These are phyloP conservation scores for Wickerhamomyces chambardii DNA, from an alignment of 805 yeast species.

Conservation along the genomic window DNA sequence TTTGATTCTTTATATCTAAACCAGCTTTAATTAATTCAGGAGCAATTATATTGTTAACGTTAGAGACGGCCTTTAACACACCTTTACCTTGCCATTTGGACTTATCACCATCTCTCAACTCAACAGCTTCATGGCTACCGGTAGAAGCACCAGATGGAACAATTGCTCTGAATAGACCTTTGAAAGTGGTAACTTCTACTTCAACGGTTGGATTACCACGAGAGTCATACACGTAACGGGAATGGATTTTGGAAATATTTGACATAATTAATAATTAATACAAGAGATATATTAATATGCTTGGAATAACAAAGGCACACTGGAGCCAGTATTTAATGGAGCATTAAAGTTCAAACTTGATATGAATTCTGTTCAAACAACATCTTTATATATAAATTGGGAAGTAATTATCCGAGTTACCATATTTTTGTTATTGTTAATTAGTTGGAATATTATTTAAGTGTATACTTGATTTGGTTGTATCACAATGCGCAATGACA, in stretches of 20 bases:
- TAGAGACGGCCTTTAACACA: constrained; percentile 93
- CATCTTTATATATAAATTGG: too few relatives aligned
- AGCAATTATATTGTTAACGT: constrained; percentile 91
- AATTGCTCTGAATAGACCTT: constrained; percentile 92
- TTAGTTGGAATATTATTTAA: too few relatives aligned
- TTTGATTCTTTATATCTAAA: constrained; percentile 83
- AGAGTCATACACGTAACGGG: constrained; percentile 98
- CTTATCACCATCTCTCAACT: constrained; percentile 97
- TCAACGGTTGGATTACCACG: constrained; percentile 99
- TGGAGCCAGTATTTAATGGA: too few relatives aligned
- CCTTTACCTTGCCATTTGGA: constrained; percentile 99
- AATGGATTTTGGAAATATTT: constrained; percentile 65
- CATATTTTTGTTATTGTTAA: too few relatives aligned
- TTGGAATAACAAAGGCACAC: too few relatives aligned
- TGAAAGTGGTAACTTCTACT: constrained; percentile 89
- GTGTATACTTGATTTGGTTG: too few relatives aligned
- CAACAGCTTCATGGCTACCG: constrained; percentile 97
- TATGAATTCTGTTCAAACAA: too few relatives aligned
- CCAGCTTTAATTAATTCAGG: constrained; percentile 83
- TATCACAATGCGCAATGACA: too few relatives aligned
- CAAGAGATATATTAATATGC: too few relatives aligned
- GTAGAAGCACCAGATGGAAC: constrained; percentile 99
- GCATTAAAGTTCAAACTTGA: too few relatives aligned
- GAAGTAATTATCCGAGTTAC: too few relatives aligned
- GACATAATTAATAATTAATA: too few relatives aligned